Percentiles rank a stretch among this genome's conserved stretches.
Evolutionary conservation across 2,329 filamentous ascomycete species (phyloP).

Genomic region (Tolypocladium sp.): DNA sequence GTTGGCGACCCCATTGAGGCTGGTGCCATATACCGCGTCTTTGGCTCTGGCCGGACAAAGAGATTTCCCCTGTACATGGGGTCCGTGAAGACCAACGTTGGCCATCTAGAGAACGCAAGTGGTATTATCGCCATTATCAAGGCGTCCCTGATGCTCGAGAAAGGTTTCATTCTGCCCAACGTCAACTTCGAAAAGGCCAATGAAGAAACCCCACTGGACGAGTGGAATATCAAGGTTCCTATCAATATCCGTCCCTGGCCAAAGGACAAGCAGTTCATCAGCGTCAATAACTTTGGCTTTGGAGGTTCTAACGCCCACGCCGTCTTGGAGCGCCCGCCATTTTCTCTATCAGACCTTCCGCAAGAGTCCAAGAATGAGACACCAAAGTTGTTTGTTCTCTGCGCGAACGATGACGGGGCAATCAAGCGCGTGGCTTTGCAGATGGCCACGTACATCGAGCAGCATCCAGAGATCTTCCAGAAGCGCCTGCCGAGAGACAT

Average conservation of each 20-base stretch:
- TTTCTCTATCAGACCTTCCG: background rate
- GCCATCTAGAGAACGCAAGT: conserved; percentile 40
- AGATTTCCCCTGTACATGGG: conserved; percentile 31
- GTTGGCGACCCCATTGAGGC: conserved; percentile 45
- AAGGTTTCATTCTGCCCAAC: conserved; percentile 16
- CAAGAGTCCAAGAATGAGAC: background rate
- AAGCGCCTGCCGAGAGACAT: conserved; percentile 33
- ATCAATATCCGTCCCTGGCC: conserved; percentile 37
- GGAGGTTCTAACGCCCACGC: conserved; percentile 32
- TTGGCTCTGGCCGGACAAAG: conserved; percentile 26
- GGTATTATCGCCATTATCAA: conserved; percentile 43
- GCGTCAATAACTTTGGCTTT: conserved; percentile 39
- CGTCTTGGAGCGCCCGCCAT: conserved; percentile 20
- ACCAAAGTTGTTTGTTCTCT: conserved; percentile 32
- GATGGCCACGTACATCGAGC: conserved; percentile 28
- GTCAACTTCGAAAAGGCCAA: too few relatives aligned
- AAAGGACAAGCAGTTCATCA: conserved; percentile 37
- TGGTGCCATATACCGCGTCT: conserved; percentile 31
- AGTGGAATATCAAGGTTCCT: conserved; percentile 36
- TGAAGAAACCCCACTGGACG: too few relatives aligned
- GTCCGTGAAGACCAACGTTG: conserved; percentile 41
- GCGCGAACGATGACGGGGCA: conserved; percentile 26
- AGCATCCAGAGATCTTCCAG: conserved; percentile 30
- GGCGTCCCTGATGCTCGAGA: conserved; percentile 38
- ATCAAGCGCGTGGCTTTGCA: conserved; percentile 18